Evolutionary conservation across 768 basidiomycete genomes (phyloP).

Genomic region (Mycena amicta): DNA sequence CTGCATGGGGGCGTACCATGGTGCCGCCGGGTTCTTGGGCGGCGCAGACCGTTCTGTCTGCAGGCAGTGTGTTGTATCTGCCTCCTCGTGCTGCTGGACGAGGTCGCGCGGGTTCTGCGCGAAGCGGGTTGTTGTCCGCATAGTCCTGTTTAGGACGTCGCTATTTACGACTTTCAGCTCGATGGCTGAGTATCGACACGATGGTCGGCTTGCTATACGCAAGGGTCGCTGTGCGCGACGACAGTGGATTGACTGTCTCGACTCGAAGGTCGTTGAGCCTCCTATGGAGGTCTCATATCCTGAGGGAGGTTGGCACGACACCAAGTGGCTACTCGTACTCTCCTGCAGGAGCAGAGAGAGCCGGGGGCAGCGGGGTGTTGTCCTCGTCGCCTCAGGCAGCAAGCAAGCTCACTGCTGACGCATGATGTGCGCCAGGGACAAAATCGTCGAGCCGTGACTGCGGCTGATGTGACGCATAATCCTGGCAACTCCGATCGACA

Average conservation of each 20-base stretch:
- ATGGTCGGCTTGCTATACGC: not conserved
- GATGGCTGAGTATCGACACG: not conserved
- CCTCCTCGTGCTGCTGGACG: not conserved
- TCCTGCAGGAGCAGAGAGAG: not conserved
- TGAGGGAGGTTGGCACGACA: slow-evolving; percentile 1
- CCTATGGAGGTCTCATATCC: too few species aligned
- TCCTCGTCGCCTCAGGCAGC: not conserved
- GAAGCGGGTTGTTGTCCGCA: not conserved
- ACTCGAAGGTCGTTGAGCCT: slow-evolving; percentile 2
- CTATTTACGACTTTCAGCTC: not conserved
- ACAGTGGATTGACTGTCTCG: not conserved
- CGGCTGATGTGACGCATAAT: not conserved
- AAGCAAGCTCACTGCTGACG: not conserved
- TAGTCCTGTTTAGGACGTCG: not conserved
- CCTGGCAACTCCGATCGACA: too few species aligned
- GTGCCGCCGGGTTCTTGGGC: not conserved
- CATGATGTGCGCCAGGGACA: not conserved
- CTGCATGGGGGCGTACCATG: slow-evolving; percentile 1
- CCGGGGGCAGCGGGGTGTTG: not conserved
- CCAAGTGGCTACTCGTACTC: not conserved
- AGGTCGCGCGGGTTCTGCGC: not conserved
- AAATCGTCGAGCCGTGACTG: not conserved
- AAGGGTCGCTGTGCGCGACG: not conserved
- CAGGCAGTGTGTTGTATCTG: not conserved
- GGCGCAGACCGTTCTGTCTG: not conserved